Base-by-base conservation (phyloP, 2,329 filamentous ascomycete species). In the Calonectria honghensis region DNA sequence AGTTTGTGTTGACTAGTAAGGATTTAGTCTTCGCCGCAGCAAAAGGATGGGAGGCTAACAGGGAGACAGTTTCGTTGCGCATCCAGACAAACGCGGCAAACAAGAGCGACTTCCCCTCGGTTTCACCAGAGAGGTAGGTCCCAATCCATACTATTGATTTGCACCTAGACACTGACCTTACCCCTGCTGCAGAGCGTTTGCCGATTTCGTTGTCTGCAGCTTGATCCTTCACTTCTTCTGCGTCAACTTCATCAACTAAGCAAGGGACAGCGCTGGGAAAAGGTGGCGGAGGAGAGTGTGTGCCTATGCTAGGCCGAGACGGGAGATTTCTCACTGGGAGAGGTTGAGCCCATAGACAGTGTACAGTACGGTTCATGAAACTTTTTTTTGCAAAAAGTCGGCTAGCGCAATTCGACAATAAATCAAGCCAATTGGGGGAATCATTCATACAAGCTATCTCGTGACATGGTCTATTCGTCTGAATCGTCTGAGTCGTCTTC, bases 141-240 rank as follows among this genome's bases (percentile, higher is more conserved):
- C 18, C 6, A 5, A 14, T 29, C 35, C 18, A 11, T 16, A 18
- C 20, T 6, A 20, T 29, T 41, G 20, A 54, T 50, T 41, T 54
- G 29, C n/a, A 11, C 48, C 35, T 14, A 10, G 39, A 32, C 65
- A 57, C 76, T 83, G 68, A 83, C 70, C n/a, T 41, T 5, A 50
- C 70, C 41, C 72, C n/a, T 6, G 48, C 70, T 45, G 70, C 79
- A 97, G 96, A 85, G 96, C 97, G 50, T 99, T 99, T 85, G 96
- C 97, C 83, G 97, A 99, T 87, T 99, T 94, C 84, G 90, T 99
- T 75, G 95, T 98, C 81, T 97, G 96, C 84, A 98, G 96, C 85
- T 85, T 99, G 85, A 95, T 98, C 84, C 88, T 98, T 85, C 97
- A 99, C 89, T 98, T 98, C 88, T 99, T 99, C 90, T 98, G 96